phyloP scores from a whole-genome alignment of 192 early-diverging fungal species.

The Physocladia obscura region DNA sequence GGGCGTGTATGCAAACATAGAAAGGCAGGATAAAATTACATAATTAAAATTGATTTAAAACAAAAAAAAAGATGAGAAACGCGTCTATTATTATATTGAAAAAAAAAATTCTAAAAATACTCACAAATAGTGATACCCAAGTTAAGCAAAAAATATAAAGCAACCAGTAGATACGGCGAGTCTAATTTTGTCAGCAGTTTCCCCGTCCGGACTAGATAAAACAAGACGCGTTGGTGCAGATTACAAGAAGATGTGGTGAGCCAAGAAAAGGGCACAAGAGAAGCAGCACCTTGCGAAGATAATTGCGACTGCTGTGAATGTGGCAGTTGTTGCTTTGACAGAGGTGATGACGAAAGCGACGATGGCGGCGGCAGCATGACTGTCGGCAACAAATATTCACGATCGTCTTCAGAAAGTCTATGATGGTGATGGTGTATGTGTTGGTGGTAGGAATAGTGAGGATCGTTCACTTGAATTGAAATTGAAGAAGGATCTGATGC shows the following conservation, averaged over 20 bases:
- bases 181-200: neutral
- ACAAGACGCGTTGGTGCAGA: neutral
- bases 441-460: no score
- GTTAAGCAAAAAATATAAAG: conserved; percentile 72
- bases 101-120: neutral
- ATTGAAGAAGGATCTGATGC: no score
- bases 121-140: conserved; percentile 71
- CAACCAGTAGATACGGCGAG: conserved; percentile 33
- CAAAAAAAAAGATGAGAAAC: no score
- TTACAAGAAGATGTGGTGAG: neutral
- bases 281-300: no score
- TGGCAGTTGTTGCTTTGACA: neutral
- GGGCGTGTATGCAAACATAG: no score
- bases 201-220: neutral
- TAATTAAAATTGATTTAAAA: no score
- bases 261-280: no score
- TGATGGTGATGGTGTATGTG: no score
- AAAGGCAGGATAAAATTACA: no score
- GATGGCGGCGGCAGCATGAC: neutral
- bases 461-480: no score
- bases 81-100: no score
- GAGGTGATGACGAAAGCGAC: neutral
- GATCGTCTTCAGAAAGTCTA: neutral
- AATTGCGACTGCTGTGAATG: neutral
- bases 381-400: no score